These are phyloP conservation scores for Lentinula boryana DNA, from an alignment of 768 basidiomycete genomes.

Conservation along the genomic window DNA sequence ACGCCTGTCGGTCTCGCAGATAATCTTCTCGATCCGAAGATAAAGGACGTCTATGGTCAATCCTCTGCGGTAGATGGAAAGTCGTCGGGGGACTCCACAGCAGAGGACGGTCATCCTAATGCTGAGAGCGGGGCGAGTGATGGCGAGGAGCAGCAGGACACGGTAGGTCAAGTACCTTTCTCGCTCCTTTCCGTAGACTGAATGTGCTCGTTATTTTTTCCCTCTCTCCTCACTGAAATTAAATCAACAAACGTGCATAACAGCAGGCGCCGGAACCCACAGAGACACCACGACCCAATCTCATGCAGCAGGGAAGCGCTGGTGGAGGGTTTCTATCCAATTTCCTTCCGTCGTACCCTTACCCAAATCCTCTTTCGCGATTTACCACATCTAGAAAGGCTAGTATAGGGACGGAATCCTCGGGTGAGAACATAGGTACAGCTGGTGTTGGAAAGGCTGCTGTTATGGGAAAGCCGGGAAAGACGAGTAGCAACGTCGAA, in stretches of 20 bases:
- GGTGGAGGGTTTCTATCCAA: constrained; percentile 40
- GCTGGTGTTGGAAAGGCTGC: background rate
- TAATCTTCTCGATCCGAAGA: constrained; percentile 42
- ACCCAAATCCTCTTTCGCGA: constrained; percentile 51
- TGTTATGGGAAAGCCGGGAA: background rate
- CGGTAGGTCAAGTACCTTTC: constrained; percentile 14
- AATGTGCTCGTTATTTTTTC: background rate
- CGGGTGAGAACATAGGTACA: background rate
- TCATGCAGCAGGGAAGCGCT: constrained; percentile 15
- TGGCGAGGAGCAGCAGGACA: constrained; percentile 12
- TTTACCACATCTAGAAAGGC: constrained; percentile 27
- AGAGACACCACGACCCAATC: constrained; percentile 7
- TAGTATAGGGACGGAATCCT: background rate
- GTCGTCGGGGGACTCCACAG: constrained; percentile 10
- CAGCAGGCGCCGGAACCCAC: background rate
- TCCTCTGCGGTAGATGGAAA: constrained; percentile 8
- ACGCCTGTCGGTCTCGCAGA: constrained; percentile 56
- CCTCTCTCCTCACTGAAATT: background rate
- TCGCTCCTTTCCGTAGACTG: background rate
- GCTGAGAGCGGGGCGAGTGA: background rate
- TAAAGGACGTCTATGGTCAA: constrained; percentile 8
- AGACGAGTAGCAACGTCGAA: background rate
- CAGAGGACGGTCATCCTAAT: constrained; percentile 15
- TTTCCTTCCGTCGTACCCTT: constrained; percentile 57
- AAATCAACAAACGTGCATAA: constrained; percentile 3